These are phyloP conservation scores for Mycena rebaudengoi DNA, from an alignment of 768 basidiomycete genomes.

Conservation along the genomic window DNA sequence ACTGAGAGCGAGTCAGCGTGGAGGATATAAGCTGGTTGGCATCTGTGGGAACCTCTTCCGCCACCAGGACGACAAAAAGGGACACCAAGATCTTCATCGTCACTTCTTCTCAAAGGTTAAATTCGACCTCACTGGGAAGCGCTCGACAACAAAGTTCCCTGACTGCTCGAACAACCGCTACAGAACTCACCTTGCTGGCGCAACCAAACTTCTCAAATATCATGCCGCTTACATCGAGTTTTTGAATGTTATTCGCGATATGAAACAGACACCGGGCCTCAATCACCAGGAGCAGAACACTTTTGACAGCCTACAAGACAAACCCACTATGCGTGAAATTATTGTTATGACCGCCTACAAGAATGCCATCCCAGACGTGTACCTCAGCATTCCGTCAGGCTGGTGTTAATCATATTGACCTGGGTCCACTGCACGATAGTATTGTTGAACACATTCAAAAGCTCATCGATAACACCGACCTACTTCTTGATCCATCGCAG, in stretches of 20 bases:
- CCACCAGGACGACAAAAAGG: slow-evolving; percentile 38
- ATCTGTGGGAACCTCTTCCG: slow-evolving; percentile 26
- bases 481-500: neutral
- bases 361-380: slow-evolving; percentile 18
- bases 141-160: slow-evolving; percentile 24
- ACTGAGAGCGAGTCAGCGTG: slow-evolving; percentile 11
- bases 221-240: slow-evolving; percentile 24
- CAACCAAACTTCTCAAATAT: slow-evolving; percentile 24
- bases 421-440: slow-evolving; percentile 17
- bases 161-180: slow-evolving; percentile 38
- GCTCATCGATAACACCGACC: slow-evolving; percentile 11
- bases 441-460: slow-evolving; percentile 3
- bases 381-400: slow-evolving; percentile 8
- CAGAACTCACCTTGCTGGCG: slow-evolving; percentile 30
- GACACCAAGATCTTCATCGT: slow-evolving; percentile 31
- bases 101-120: slow-evolving; percentile 14
- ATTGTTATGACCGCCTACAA: slow-evolving; percentile 11
- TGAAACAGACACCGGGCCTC: slow-evolving; percentile 26
- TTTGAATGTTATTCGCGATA: slow-evolving; percentile 25
- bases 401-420: slow-evolving; percentile 12
- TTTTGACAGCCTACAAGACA: slow-evolving; percentile 1
- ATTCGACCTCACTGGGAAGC: neutral
- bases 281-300: slow-evolving; percentile 28
- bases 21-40: neutral
- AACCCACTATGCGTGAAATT: slow-evolving; percentile 16